phyloP scores from a whole-genome alignment of 208 protist genomes.

The Trypanosoma congolense region DNA sequence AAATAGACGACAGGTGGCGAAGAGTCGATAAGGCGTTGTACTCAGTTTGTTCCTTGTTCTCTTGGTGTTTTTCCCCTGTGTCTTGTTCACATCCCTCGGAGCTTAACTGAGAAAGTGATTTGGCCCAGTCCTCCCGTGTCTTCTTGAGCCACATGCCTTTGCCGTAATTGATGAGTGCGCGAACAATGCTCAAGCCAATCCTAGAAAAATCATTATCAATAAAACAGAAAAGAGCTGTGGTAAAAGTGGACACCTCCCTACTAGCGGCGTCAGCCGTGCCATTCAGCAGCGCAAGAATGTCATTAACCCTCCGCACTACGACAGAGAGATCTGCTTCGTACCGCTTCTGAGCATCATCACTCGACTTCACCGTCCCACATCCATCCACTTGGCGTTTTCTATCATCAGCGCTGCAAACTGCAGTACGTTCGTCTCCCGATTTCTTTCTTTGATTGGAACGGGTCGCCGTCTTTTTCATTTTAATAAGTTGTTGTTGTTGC shows the following conservation, averaged over 20 bases:
- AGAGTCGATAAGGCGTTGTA: slow-evolving; percentile 12
- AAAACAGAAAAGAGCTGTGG: slow-evolving; percentile 44
- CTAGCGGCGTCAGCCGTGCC: not conserved
- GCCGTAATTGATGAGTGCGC: slow-evolving; percentile 65
- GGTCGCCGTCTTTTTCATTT: not conserved
- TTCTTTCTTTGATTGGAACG: slow-evolving; percentile 5
- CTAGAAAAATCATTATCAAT: slow-evolving; percentile 64
- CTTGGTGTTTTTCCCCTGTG: no score
- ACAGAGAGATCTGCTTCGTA: slow-evolving; percentile 16
- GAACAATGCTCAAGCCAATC: slow-evolving; percentile 52
- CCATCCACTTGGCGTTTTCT: not conserved
- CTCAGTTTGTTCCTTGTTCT: slow-evolving; percentile 10
- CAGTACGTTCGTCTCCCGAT: not conserved
- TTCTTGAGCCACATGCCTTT: slow-evolving; percentile 53
- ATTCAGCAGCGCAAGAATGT: slow-evolving; percentile 12
- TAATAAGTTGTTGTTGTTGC: not conserved
- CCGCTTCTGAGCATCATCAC: slow-evolving; percentile 2
- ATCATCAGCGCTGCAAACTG: not conserved
- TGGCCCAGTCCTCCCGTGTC: slow-evolving; percentile 35
- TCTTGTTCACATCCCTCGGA: not conserved
- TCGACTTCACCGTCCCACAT: not conserved
- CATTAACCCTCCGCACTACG: slow-evolving; percentile 10
- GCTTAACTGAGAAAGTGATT: slow-evolving; percentile 10
- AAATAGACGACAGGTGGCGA: slow-evolving; percentile 15
- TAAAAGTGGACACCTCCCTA: not conserved